Evolutionary conservation across 345 rosid species (phyloP).

Genomic region (Citrus medica): DNA sequence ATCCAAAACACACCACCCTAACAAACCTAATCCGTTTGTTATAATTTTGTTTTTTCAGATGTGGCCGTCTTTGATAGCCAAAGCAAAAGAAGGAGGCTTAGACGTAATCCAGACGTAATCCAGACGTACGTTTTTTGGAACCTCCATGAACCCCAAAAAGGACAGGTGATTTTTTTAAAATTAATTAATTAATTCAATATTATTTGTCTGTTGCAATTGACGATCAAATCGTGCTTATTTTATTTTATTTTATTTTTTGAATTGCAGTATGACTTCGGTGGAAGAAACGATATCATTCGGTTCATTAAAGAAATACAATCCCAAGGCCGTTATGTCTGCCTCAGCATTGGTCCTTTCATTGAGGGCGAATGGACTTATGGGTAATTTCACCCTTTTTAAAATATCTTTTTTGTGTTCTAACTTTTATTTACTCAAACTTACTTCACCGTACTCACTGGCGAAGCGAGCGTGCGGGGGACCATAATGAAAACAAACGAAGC

Average conservation of each 20-base stretch:
- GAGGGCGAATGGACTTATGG: constrained; percentile 72
- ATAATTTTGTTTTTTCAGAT: constrained; percentile 30
- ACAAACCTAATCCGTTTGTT: not conserved
- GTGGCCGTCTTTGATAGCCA: constrained; percentile 54
- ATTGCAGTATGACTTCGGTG: constrained; percentile 53
- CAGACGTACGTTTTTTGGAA: constrained; percentile 71
- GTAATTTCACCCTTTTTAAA: constrained; percentile 18
- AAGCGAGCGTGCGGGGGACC: too few species aligned
- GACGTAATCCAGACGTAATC: too few species aligned
- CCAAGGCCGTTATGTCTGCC: constrained; percentile 47
- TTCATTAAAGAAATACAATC: constrained; percentile 42
- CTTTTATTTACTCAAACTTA: too few species aligned
- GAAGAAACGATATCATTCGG: constrained; percentile 36
- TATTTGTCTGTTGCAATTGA: not conserved
- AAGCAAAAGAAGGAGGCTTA: constrained; percentile 56
- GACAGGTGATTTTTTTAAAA: constrained; percentile 36
- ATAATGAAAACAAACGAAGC: too few species aligned
- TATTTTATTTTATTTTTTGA: not conserved
- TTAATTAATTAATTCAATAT: too few species aligned
- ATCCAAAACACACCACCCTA: not conserved
- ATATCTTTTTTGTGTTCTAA: too few species aligned
- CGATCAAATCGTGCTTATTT: not conserved
- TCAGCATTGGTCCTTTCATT: constrained; percentile 63
- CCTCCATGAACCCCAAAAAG: constrained; percentile 47
- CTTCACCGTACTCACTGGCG: too few species aligned